Percentiles rank a stretch among this genome's conserved stretches.
These are phyloP conservation scores for Solanum phureja DNA, from an alignment of 257 asterid genomes.

Conservation along the genomic window DNA sequence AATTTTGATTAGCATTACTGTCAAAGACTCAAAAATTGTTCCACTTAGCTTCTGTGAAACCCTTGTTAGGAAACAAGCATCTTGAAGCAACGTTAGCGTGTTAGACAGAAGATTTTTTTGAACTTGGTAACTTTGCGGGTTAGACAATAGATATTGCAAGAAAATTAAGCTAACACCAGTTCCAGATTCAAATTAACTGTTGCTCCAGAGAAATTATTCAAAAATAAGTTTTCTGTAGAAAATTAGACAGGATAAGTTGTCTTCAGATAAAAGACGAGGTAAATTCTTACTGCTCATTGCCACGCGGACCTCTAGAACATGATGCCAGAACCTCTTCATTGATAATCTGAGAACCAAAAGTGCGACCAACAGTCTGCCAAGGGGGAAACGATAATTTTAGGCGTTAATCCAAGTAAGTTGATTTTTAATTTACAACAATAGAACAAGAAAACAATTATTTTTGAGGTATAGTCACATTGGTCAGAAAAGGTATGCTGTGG, in stretches of 20 bases:
- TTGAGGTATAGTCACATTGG: neutral
- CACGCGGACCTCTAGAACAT: conserved; percentile 81
- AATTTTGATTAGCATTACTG: neutral
- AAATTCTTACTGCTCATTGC: conserved; percentile 69
- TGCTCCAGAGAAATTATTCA: neutral
- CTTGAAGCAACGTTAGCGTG: neutral
- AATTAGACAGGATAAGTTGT: neutral
- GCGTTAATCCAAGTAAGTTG: neutral
- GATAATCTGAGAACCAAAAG: conserved; percentile 51
- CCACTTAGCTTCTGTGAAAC: neutral
- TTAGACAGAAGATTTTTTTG: neutral
- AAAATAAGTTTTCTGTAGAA: neutral
- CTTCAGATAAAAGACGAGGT: neutral
- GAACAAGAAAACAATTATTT: neutral
- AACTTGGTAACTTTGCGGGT: neutral
- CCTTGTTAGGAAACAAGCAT: neutral
- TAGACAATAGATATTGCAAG: neutral
- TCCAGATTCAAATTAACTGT: neutral
- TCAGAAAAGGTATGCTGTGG: neutral
- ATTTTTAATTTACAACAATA: neutral
- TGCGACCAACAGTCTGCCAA: conserved; percentile 58
- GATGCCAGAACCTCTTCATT: conserved; percentile 66
- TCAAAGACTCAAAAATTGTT: neutral
- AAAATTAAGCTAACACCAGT: neutral
- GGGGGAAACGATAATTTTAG: conserved; percentile 1